Evolutionary conservation across 495 filamentous ascomycete genomes (phyloP), one percentile per base, ranked within the genome.

Genomic region (Neurospora sp.): DNA sequence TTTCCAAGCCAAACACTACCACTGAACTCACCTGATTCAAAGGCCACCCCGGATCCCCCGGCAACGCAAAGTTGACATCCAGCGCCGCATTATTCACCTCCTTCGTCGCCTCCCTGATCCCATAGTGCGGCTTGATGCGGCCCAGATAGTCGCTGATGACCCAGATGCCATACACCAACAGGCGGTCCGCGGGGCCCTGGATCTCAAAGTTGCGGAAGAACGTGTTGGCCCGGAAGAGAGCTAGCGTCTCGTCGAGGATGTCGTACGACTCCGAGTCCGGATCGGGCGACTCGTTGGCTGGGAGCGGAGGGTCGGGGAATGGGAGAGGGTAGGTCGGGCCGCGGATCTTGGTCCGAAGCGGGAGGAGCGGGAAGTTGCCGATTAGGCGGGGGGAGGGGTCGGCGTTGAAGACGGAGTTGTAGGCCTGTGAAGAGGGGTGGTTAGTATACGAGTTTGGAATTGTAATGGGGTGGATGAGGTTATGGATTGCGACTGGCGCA

Each of bases 141-240:
- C 86, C 83, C 80, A 99, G 85, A 74, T 92, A 94, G 79, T 98
- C 94, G 78, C 89, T 93, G 76, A 98, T 85, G 83, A 94, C 98
- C 75, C 98, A 87, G 78, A 97, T 98, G 70, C 95, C 94, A 84
- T 99, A 99, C 76, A 99, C 96, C 73, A 99, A 85, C 81, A 97
- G 89, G 66, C 96, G 88, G 83, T 99, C 96, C 71, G 96, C 96
- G 40, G 94, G 93, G 20, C 96, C 96, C 80, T 97, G 94, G 88
- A 98, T 97, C 87, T 98, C 96, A 79, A 99, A 99, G 87, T 99
- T 99, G 76, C 96, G 92, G 87, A 99, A 99, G 79, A 99, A 90
- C 48, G 96, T 98, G 85, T 99, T 98, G 80, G 96, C 95, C 70
- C 96, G 93, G 88, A 98, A 99, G 39, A 98, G 89, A 3, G 89